Evolutionary conservation across 148 eudicot species (phyloP), one percentile per base, ranked within the genome.

Genomic region (Chenopodium album): DNA sequence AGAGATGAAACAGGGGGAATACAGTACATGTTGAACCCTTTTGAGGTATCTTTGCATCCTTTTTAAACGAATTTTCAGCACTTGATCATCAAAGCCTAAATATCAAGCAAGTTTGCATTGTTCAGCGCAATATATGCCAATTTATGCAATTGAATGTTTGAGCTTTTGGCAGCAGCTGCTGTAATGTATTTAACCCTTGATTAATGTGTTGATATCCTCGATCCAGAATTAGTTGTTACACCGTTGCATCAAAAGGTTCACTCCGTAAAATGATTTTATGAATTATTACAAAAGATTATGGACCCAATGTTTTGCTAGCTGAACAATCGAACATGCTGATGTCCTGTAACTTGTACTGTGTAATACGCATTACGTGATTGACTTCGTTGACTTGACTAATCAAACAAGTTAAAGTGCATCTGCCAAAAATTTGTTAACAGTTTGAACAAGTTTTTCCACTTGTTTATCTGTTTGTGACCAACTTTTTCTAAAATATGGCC

Each of bases 81-180:
- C 12, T 13, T 41, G 14, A 37, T 20, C 22, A 34, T 20, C 14
- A 9, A 19, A 8, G 29, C 28, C 48, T 37, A 16, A 56, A 56
- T 56, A 14, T 56, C 3, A 16, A 32, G 23, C 23, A 37, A 70
- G 48, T 70, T 70, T 32, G 74, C 48, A 19, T 12, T 13, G 20
- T 67, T 67, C 71, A 28, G 34, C 5, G 26, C 71, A 29, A 23
- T 52, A 9, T 31, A 69, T 14, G 47, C 46, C 44, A 4, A 2
- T 68, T 13, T 65, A 28, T 66, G 46, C 62, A 28, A 48, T 78
- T 48, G 46, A 46, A 48, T 28, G 62, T 66, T 67, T 78, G 73
- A 66, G 41, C 46, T 66, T 44, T 19, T 66, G 23, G 17, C 56
- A 23, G n/a, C 67, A 41, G 3, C 70, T 31, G 3, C 70, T 31